Conservation (phyloP, 192 early-diverging fungal species). For the Geranomyces michiganensis region DNA sequence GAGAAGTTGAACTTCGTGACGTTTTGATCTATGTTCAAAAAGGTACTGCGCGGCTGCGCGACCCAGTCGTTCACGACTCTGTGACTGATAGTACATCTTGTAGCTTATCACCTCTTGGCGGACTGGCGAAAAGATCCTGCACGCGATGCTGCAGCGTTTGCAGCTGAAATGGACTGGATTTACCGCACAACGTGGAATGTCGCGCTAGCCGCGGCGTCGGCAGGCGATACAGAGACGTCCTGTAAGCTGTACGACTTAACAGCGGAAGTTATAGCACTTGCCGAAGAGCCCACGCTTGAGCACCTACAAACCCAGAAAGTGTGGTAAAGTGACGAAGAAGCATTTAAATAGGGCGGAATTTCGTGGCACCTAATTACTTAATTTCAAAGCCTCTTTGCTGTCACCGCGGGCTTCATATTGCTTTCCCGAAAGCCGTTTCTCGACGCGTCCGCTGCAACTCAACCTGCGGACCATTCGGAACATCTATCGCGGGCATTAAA, state of each 20-base stretch:
- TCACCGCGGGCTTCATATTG: conserved; percentile 17
- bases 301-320: conserved; percentile 22
- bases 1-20: conserved; percentile 1
- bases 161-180: conserved; percentile 29
- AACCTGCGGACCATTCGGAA: not conserved
- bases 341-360: no score
- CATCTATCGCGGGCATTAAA: conserved; percentile 15
- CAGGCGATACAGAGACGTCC: conserved; percentile 13
- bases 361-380: not conserved
- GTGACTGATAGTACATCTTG: no score
- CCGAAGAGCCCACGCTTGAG: conserved; percentile 13
- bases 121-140: not conserved
- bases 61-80: not conserved
- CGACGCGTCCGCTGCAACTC: not conserved
- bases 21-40: conserved; percentile 15
- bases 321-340: conserved; percentile 5
- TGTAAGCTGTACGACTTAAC: conserved; percentile 23
- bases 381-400: conserved; percentile 15
- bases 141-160: not conserved
- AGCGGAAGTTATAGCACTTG: conserved; percentile 18
- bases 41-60: conserved; percentile 4
- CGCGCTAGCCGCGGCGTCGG: conserved; percentile 12
- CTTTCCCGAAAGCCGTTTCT: conserved; percentile 2
- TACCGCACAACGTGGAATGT: conserved; percentile 31
- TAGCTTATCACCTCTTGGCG: conserved; percentile 2